These are phyloP conservation scores for Arctium lappa DNA, from an alignment of 129 eudicot species.

Conservation along the genomic window DNA sequence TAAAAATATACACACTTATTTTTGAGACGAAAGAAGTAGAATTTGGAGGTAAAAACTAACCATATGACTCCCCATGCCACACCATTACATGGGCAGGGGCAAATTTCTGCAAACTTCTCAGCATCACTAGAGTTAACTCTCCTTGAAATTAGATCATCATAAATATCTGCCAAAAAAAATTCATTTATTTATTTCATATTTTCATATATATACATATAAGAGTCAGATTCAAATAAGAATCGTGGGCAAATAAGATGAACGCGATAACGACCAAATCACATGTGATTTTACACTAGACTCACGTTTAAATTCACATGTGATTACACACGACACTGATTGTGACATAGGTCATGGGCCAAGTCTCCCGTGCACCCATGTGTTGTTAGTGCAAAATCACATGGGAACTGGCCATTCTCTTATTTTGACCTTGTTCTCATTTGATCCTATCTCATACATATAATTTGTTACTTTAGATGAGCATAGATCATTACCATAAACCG, in stretches of 20 bases:
- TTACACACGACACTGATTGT: too few relatives aligned
- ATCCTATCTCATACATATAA: neutral
- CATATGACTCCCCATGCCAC: constrained; percentile 93
- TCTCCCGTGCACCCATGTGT: too few relatives aligned
- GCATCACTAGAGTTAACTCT: constrained; percentile 97
- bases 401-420: neutral
- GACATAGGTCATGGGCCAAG: too few relatives aligned
- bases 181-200: neutral
- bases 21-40: neutral
- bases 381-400: too few relatives aligned
- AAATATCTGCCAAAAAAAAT: constrained; percentile 62
- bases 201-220: neutral
- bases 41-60: constrained; percentile 36
- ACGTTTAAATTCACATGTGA: too few relatives aligned
- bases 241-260: neutral
- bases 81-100: constrained; percentile 97
- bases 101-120: constrained; percentile 96
- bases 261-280: too few relatives aligned
- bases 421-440: too few relatives aligned
- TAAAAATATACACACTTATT: neutral
- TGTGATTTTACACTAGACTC: neutral
- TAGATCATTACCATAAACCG: constrained; percentile 73
- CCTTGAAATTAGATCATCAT: constrained; percentile 90
- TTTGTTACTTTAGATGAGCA: constrained; percentile 2
- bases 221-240: neutral